phyloP scores from a whole-genome alignment of 2,329 filamentous ascomycete genomes.

The Colletotrichum tropicicola region DNA sequence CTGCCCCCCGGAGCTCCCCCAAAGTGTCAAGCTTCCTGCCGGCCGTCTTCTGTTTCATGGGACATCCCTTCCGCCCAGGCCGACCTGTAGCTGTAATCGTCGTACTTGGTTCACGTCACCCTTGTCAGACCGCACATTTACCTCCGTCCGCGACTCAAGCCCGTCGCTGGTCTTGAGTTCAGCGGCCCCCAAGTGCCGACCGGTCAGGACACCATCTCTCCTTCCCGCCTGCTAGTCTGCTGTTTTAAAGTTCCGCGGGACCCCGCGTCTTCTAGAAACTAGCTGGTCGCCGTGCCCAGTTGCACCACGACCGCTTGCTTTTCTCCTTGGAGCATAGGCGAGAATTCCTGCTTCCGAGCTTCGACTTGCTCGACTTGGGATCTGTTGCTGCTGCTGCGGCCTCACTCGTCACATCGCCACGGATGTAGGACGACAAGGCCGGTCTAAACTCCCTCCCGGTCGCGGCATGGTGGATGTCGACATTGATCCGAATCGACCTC shows the following conservation, averaged over 20 bases:
- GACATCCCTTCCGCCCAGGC: neutral
- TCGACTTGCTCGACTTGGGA: no score
- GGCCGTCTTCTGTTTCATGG: neutral
- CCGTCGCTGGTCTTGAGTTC: neutral
- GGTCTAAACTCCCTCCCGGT: neutral
- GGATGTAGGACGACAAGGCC: no score
- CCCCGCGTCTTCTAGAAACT: no score
- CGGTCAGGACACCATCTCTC: no score
- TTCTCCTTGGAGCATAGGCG: no score
- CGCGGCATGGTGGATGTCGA: slow-evolving; percentile 19
- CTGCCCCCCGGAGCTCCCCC: neutral
- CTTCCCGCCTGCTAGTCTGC: no score
- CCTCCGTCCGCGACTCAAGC: neutral
- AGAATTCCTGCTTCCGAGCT: no score
- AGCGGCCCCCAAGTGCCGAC: neutral
- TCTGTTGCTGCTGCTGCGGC: no score
- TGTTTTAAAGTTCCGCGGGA: no score
- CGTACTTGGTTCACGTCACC: neutral
- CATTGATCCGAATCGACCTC: slow-evolving; percentile 5
- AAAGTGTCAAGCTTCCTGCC: neutral
- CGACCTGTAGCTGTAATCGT: neutral
- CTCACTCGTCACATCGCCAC: no score
- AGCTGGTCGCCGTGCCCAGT: no score
- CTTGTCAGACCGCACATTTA: neutral
- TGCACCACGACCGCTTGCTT: no score